Conservation (phyloP, 768 basidiomycete genomes). For the Hericium rajendrae region DNA sequence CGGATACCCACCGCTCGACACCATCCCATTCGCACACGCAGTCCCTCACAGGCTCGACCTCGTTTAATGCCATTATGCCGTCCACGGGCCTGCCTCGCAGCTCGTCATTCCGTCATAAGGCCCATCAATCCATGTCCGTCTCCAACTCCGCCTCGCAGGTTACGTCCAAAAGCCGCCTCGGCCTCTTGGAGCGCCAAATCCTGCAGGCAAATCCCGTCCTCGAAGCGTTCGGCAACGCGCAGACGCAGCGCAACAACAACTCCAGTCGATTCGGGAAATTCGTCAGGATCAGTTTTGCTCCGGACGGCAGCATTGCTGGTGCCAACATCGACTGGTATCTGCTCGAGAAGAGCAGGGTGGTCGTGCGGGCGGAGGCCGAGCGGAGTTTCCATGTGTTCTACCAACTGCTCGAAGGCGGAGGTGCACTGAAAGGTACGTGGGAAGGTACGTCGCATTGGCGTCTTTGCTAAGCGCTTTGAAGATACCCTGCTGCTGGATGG, state of each 20-base stretch:
- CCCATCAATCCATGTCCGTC: conserved; percentile 41
- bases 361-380: conserved; percentile 79
- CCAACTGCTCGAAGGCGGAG: conserved; percentile 76
- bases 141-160: conserved; percentile 34
- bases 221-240: conserved; percentile 97
- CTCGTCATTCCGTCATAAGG: conserved; percentile 37
- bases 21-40: conserved; percentile 60
- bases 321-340: conserved; percentile 99
- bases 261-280: conserved; percentile 99
- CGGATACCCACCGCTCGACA: conserved; percentile 54
- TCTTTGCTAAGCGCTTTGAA: not conserved
- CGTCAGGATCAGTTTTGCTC: conserved; percentile 88
- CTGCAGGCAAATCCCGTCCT: conserved; percentile 95
- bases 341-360: conserved; percentile 93
- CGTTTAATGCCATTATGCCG: conserved; percentile 47
- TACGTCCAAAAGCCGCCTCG: conserved; percentile 66
- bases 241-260: conserved; percentile 97
- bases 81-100: conserved; percentile 61
- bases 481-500: conserved; percentile 70
- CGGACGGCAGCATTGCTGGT: conserved; percentile 90
- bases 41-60: conserved; percentile 41
- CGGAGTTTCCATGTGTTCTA: conserved; percentile 97
- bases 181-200: conserved; percentile 90
- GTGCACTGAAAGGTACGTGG: conserved; percentile 54
- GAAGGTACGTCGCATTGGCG: conserved; percentile 3